phyloP scores from a whole-genome alignment of 345 rosid species.

The Leavenworthia alabamica region DNA sequence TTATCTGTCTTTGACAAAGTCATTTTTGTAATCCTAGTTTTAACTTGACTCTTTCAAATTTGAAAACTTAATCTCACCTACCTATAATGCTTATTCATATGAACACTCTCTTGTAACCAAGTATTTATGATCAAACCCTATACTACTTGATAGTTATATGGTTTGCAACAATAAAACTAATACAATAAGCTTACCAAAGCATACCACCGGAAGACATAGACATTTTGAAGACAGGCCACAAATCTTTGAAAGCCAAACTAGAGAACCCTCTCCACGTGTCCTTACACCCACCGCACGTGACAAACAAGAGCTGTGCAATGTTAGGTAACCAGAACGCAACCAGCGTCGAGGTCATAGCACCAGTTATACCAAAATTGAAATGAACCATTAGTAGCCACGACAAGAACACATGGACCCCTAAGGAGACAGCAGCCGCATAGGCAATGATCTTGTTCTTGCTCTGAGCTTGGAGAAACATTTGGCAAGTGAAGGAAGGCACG shows the following conservation, averaged over 20 bases:
- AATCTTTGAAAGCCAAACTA: slow-evolving; percentile 43
- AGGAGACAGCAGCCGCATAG: slow-evolving; percentile 42
- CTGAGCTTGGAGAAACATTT: slow-evolving; percentile 33
- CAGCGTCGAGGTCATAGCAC: slow-evolving; percentile 21
- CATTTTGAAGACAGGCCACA: slow-evolving; percentile 39
- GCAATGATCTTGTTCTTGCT: slow-evolving; percentile 29
- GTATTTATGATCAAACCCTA: background rate
- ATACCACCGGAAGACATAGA: slow-evolving; percentile 46
- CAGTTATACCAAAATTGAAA: too few relatives aligned
- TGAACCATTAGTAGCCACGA: too few relatives aligned
- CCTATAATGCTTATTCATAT: too few relatives aligned
- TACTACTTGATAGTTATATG: too few relatives aligned
- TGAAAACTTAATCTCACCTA: too few relatives aligned
- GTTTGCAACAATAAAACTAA: too few relatives aligned
- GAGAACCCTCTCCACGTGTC: slow-evolving; percentile 73
- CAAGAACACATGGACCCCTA: slow-evolving; percentile 11
- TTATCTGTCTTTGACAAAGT: too few relatives aligned
- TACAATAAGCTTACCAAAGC: slow-evolving; percentile 44
- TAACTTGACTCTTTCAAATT: too few relatives aligned
- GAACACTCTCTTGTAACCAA: too few relatives aligned
- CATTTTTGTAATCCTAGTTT: too few relatives aligned
- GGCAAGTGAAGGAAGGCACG: slow-evolving; percentile 19
- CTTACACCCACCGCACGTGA: slow-evolving; percentile 49
- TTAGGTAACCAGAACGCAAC: slow-evolving; percentile 21
- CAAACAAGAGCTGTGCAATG: slow-evolving; percentile 25